Conservation (phyloP, 345 rosid genomes). For the Brassica napus region DNA sequence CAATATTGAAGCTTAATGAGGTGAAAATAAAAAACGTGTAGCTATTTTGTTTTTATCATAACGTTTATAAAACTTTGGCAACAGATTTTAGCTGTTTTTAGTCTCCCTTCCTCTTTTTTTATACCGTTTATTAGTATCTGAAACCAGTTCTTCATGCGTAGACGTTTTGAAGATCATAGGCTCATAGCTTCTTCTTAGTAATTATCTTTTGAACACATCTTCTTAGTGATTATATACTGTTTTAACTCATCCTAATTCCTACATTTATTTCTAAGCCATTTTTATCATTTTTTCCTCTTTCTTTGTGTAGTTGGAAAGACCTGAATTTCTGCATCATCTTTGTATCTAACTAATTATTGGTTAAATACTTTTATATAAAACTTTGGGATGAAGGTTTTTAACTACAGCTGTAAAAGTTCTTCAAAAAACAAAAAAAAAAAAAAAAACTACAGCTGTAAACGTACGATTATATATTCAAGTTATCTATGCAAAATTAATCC, state of each 20-base stretch:
- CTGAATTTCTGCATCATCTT: background rate
- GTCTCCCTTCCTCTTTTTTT: background rate
- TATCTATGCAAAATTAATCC: background rate
- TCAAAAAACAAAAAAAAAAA: too few species aligned
- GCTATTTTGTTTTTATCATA: constrained; percentile 24
- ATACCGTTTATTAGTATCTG: background rate
- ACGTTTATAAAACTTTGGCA: constrained; percentile 26
- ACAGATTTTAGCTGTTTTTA: constrained; percentile 24
- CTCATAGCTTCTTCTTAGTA: background rate
- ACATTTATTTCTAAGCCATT: background rate
- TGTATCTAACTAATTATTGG: background rate
- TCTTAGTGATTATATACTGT: background rate
- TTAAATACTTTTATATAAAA: background rate
- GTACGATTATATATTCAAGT: background rate
- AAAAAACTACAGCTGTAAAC: background rate
- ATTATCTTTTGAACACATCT: background rate
- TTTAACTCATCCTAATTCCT: background rate
- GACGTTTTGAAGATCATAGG: background rate
- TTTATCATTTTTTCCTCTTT: background rate
- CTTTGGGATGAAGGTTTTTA: background rate
- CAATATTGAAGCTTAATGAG: background rate
- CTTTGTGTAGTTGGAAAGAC: background rate
- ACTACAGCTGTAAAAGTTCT: background rate
- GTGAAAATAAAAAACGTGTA: constrained; percentile 26
- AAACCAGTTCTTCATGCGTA: background rate